A percentile compares a stretch with the other conserved stretches of the same genome.
These are phyloP conservation scores for Letharia columbiana DNA, from an alignment of 495 filamentous ascomycete species.

Conservation along the genomic window DNA sequence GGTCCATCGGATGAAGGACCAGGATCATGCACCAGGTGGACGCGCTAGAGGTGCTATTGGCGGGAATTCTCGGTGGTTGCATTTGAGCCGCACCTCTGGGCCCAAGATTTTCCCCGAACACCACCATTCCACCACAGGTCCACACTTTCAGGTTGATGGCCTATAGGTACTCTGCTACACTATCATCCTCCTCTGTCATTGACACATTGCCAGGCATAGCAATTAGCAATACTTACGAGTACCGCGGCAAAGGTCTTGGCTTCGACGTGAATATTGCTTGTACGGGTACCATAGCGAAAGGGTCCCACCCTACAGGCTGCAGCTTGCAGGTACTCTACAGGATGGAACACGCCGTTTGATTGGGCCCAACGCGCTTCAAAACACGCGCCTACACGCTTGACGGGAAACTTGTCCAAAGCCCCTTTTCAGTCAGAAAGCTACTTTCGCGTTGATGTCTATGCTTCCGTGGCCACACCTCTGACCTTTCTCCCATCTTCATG, in stretches of 20 bases:
- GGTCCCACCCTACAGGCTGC: too few relatives aligned
- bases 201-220: too few relatives aligned
- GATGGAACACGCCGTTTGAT: background rate
- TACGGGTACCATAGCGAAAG: too few relatives aligned
- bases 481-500: constrained; percentile 27
- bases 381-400: background rate
- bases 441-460: background rate
- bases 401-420: background rate
- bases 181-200: too few relatives aligned
- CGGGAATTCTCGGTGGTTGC: background rate
- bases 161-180: too few relatives aligned
- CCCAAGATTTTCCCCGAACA: too few relatives aligned
- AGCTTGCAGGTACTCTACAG: background rate
- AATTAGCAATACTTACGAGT: too few relatives aligned
- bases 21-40: too few relatives aligned
- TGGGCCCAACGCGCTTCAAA: background rate
- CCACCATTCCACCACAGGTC: too few relatives aligned
- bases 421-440: background rate
- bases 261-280: too few relatives aligned
- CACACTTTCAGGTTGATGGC: too few relatives aligned
- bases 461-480: background rate
- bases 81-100: background rate
- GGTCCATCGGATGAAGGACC: background rate
- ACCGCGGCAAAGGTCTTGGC: too few relatives aligned
- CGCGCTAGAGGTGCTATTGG: background rate